Evolutionary conservation across 2,329 filamentous ascomycete species (phyloP).

Genomic region (Stemphylium lycopersici): DNA sequence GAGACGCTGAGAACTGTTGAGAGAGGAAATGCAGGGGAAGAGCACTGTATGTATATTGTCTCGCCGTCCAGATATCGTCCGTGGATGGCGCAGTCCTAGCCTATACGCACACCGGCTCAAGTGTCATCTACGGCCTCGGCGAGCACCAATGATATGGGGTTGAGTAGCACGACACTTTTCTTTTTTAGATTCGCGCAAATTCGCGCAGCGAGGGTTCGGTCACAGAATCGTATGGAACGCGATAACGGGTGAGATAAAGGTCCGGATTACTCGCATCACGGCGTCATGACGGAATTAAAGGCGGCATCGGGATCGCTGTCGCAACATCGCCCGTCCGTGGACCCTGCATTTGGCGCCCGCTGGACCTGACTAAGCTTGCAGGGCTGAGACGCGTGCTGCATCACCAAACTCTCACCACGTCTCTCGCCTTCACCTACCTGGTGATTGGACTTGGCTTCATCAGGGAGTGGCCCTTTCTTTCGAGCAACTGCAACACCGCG

Average conservation of each 20-base stretch:
- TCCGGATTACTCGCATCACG: slow-evolving; percentile 2
- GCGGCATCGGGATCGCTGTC: not conserved
- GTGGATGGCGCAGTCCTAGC: slow-evolving; percentile 17
- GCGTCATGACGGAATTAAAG: slow-evolving; percentile 24
- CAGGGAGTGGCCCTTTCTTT: not conserved
- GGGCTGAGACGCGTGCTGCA: slow-evolving; percentile 7
- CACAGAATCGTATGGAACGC: not conserved
- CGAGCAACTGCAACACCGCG: not conserved
- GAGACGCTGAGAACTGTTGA: slow-evolving; percentile 14
- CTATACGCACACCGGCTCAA: slow-evolving; percentile 9
- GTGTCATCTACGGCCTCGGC: not conserved
- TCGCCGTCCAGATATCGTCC: slow-evolving; percentile 27
- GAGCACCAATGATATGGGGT: not conserved
- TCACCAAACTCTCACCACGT: slow-evolving; percentile 3
- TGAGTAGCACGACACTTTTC: not conserved
- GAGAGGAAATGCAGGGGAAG: not conserved
- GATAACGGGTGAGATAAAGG: not conserved
- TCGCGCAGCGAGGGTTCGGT: no score
- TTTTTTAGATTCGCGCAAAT: not conserved
- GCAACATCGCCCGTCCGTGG: slow-evolving; percentile 13
- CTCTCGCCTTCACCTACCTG: slow-evolving; percentile 8
- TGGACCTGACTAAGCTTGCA: not conserved
- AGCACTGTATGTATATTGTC: slow-evolving; percentile 23
- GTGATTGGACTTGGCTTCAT: not conserved
- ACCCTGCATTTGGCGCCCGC: slow-evolving; percentile 14